Conservation (phyloP, 345 rosid genomes). For the Populus euphratica region DNA sequence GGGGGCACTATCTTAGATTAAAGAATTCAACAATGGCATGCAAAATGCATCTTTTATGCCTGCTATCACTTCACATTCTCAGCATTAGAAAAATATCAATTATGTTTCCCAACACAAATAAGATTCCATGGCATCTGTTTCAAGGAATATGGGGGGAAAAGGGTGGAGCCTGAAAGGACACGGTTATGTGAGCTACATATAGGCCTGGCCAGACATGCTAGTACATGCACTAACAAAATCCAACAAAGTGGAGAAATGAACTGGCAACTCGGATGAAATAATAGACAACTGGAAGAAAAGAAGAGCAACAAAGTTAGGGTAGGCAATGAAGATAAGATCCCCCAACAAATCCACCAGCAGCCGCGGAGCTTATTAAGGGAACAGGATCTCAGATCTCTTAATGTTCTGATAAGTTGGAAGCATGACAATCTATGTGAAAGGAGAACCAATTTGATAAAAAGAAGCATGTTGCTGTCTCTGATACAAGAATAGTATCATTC, state of each 20-base stretch:
- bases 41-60: background rate
- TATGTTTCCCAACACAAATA: background rate
- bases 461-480: background rate
- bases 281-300: background rate
- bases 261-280: background rate
- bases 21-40: background rate
- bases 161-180: background rate
- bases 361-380: background rate
- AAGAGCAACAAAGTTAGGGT: background rate
- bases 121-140: slow-evolving; percentile 4
- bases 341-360: background rate
- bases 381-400: background rate
- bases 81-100: background rate
- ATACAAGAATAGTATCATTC: background rate
- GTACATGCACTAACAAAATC: background rate
- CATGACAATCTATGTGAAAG: background rate
- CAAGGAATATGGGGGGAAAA: background rate
- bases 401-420: background rate
- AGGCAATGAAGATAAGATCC: background rate
- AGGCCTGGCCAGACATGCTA: background rate
- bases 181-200: background rate
- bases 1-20: background rate
- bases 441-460: background rate
- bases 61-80: background rate
- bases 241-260: background rate